phyloP scores from a whole-genome alignment of 345 rosid species.

The Eucalyptus marginata region DNA sequence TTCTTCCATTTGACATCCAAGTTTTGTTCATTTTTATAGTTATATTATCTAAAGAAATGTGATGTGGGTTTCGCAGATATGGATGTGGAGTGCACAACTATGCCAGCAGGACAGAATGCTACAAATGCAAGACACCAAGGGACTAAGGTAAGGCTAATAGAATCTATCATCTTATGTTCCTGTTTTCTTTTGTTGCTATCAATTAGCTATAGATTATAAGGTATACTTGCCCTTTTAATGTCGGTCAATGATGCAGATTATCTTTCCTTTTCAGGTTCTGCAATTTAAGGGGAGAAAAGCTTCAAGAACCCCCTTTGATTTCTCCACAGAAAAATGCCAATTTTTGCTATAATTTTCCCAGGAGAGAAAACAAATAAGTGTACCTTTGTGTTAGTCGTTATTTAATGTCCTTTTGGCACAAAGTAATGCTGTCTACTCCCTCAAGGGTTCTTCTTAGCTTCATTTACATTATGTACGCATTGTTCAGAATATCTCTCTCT shows the following conservation, averaged over 20 bases:
- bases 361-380: background rate
- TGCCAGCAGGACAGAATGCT: constrained; percentile 87
- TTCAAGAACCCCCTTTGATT: background rate
- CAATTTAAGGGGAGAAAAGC: background rate
- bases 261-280: constrained; percentile 17
- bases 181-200: background rate
- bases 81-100: constrained; percentile 82
- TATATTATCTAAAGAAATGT: background rate
- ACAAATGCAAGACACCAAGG: constrained; percentile 75
- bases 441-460: background rate
- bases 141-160: constrained; percentile 23
- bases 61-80: background rate
- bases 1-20: background rate
- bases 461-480: background rate
- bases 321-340: background rate
- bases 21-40: background rate
- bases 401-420: background rate
- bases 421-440: background rate
- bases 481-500: background rate
- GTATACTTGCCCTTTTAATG: background rate
- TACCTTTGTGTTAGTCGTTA: background rate
- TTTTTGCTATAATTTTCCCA: background rate
- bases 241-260: background rate
- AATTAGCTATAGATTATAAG: background rate
- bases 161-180: background rate